Percentiles rank a stretch among this genome's conserved stretches.
phyloP scores from a whole-genome alignment of 2,329 filamentous ascomycete genomes.

The Bertia moriformis region DNA sequence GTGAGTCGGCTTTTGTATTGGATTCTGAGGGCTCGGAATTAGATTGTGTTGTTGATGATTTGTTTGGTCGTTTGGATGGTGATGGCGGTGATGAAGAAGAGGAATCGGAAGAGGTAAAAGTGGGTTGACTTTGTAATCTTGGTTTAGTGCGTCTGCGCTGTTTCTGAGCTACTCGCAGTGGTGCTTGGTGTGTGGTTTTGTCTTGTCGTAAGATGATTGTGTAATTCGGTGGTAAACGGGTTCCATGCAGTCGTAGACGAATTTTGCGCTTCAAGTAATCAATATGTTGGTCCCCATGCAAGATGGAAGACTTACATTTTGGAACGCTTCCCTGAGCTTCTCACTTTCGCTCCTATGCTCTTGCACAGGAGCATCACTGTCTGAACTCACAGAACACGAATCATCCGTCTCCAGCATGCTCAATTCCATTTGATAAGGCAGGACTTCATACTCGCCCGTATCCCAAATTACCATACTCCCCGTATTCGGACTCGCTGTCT shows the following conservation, averaged over 20 bases:
- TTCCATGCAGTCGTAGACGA: constrained; percentile 35
- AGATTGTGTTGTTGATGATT: neutral
- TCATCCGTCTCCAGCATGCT: constrained; percentile 14
- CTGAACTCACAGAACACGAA: constrained; percentile 14
- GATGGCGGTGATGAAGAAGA: neutral
- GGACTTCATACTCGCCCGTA: constrained; percentile 39
- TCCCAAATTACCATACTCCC: constrained; percentile 50
- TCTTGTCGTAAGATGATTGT: constrained; percentile 37
- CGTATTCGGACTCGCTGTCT: constrained; percentile 35
- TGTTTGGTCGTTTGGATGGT: neutral
- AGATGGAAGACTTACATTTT: constrained; percentile 16
- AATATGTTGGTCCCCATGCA: neutral
- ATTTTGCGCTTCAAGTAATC: constrained; percentile 28
- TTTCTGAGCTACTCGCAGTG: constrained; percentile 10
- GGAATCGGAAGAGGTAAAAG: neutral
- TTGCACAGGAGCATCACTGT: constrained; percentile 5
- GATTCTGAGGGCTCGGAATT: constrained; percentile 13
- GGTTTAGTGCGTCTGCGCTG: constrained; percentile 7
- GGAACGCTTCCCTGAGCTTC: constrained; percentile 35
- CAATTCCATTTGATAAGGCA: constrained; percentile 24
- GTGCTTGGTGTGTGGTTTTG: constrained; percentile 20
- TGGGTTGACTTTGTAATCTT: too few species aligned
- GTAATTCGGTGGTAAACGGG: constrained; percentile 34
- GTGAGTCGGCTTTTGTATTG: constrained; percentile 23
- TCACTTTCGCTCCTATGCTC: constrained; percentile 18